Percentiles rank a stretch among this genome's conserved stretches.
Evolutionary conservation across 495 filamentous ascomycete genomes (phyloP).

Genomic region (Aspergillus avenaceus): DNA sequence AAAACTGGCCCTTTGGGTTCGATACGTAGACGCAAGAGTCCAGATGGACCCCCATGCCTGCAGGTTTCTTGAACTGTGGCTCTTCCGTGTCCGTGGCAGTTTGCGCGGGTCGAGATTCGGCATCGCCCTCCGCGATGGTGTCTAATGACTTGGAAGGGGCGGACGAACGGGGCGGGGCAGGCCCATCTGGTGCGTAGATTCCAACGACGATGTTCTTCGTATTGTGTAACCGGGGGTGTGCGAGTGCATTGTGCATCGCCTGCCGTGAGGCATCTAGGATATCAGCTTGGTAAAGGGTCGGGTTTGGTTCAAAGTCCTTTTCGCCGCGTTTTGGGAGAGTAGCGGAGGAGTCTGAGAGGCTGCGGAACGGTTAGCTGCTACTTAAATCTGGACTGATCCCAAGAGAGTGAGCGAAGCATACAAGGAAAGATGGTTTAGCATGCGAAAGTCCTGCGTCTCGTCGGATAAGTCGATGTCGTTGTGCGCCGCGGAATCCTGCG

Average conservation of each 20-base stretch:
- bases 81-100: conserved; percentile 25
- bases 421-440: conserved; percentile 59
- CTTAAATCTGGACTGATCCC: background rate
- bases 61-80: conserved; percentile 17
- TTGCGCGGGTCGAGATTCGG: background rate
- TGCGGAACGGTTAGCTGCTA: conserved; percentile 11
- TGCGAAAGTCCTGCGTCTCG: conserved; percentile 84
- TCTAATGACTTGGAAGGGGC: conserved; percentile 5
- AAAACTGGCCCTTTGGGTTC: conserved; percentile 46
- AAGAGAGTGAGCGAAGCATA: conserved; percentile 20
- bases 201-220: conserved; percentile 51
- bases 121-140: conserved; percentile 11
- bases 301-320: conserved; percentile 95
- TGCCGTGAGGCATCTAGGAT: conserved; percentile 74
- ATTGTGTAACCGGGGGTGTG: conserved; percentile 61
- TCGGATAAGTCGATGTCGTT: conserved; percentile 67
- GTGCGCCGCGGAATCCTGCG: conserved; percentile 24
- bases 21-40: conserved; percentile 41
- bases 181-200: conserved; percentile 44
- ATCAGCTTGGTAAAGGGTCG: conserved; percentile 71
- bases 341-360: conserved; percentile 31
- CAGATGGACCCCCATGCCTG: conserved; percentile 22
- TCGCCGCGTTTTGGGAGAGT: conserved; percentile 74
- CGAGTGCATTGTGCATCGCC: conserved; percentile 87
- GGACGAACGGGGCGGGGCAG: conserved; percentile 18